A percentile compares a stretch with the other conserved stretches of the same genome.
Evolutionary conservation across 2,329 filamentous ascomycete genomes (phyloP).

Genomic region (Pseudogymnoascus sp.): DNA sequence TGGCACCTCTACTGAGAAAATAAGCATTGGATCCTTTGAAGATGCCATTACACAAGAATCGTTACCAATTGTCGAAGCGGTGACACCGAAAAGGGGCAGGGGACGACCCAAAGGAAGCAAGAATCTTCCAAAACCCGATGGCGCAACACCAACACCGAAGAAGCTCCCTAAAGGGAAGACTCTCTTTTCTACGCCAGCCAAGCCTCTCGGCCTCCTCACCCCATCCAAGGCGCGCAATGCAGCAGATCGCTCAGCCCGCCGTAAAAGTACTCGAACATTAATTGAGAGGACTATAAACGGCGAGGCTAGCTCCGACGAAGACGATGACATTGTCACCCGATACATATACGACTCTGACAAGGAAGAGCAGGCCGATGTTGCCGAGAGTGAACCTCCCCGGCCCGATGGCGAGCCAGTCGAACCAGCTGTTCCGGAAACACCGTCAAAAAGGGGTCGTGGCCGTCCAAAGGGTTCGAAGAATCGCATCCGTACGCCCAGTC

Average conservation of each 20-base stretch:
- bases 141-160: constrained; percentile 15
- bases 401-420: constrained; percentile 9
- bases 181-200: constrained; percentile 24
- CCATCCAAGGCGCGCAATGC: constrained; percentile 35
- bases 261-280: constrained; percentile 71
- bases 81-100: background rate
- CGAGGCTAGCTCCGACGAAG: constrained; percentile 60
- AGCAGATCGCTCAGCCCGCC: constrained; percentile 69
- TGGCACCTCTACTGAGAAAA: background rate
- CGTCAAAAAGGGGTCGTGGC: constrained; percentile 43
- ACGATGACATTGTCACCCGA: constrained; percentile 58
- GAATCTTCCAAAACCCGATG: background rate
- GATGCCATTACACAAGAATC: background rate
- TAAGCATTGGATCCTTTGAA: background rate
- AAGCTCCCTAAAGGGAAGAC: constrained; percentile 18
- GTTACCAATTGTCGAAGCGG: background rate
- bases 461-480: constrained; percentile 39
- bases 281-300: constrained; percentile 62
- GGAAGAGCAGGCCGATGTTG: constrained; percentile 31
- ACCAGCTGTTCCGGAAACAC: constrained; percentile 33
- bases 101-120: background rate
- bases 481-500: constrained; percentile 44
- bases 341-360: constrained; percentile 57
- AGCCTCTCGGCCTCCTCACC: constrained; percentile 12
- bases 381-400: constrained; percentile 23